Evolutionary conservation across 441 rosid species (phyloP).

Genomic region (Euphorbia schlechtendalii): DNA sequence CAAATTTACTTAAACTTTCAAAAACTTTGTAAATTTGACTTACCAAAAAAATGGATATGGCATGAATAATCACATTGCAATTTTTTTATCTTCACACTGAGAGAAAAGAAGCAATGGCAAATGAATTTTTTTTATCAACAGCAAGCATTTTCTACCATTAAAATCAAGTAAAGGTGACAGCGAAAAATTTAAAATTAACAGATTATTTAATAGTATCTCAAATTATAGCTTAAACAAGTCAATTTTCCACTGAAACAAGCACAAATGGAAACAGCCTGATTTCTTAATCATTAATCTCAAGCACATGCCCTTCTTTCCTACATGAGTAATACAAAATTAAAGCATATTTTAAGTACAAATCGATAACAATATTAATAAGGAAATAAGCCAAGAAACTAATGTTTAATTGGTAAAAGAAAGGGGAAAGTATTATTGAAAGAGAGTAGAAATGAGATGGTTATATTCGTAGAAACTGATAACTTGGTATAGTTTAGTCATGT

Average conservation of each 20-base stretch:
- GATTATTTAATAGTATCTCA: not conserved
- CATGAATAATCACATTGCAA: not conserved
- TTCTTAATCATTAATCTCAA: not conserved
- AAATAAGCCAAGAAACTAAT: too few species aligned
- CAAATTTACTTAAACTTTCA: conserved; percentile 38
- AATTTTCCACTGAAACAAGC: not conserved
- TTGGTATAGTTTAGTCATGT: too few species aligned
- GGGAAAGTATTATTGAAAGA: too few species aligned
- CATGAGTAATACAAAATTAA: not conserved
- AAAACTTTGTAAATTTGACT: conserved; percentile 18
- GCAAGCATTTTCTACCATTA: not conserved
- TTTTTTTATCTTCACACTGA: not conserved
- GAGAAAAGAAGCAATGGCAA: not conserved
- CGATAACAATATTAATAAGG: not conserved
- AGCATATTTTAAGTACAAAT: conserved; percentile 1
- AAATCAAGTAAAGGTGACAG: not conserved
- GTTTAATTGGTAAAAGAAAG: too few species aligned
- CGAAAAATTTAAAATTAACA: not conserved
- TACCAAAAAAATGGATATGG: conserved; percentile 3
- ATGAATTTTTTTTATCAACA: not conserved
- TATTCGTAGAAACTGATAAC: too few species aligned
- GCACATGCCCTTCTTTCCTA: not conserved
- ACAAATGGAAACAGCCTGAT: not conserved
- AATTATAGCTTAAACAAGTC: not conserved
- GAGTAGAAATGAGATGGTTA: too few species aligned